These are phyloP conservation scores for Cystobasidiaceae sp. DNA, from an alignment of 1,284 basidiomycete genomes.

Conservation along the genomic window DNA sequence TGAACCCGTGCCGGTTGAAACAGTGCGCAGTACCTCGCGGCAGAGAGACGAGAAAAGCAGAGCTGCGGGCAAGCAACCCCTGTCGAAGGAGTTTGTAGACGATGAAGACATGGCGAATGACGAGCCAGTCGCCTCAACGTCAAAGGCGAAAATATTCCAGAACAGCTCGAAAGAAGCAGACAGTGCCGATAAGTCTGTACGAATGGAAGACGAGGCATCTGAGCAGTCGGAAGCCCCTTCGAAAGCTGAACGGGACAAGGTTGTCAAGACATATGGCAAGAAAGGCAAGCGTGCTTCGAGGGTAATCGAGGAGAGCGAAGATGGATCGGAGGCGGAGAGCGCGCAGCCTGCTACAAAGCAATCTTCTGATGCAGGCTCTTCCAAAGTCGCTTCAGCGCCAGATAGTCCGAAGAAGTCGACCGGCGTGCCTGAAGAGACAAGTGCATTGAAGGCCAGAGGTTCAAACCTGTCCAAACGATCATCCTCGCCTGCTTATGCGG, in stretches of 20 bases:
- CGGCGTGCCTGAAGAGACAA: too few relatives aligned
- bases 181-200: neutral
- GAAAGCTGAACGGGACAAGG: neutral
- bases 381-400: too few relatives aligned
- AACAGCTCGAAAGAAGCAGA: neutral
- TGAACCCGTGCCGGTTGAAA: neutral
- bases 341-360: too few relatives aligned
- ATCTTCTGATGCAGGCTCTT: too few relatives aligned
- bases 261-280: conserved; percentile 4
- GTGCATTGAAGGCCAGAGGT: too few relatives aligned
- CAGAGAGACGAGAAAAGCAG: neutral
- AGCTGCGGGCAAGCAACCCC: neutral
- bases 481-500: neutral
- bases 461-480: neutral
- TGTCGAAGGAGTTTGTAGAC: conserved; percentile 18
- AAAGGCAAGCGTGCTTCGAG: neutral
- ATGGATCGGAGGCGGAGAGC: neutral
- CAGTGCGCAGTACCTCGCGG: neutral
- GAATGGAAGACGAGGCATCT: neutral
- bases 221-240: neutral
- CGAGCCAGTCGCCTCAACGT: neutral
- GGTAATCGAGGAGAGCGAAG: neutral
- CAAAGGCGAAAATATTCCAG: neutral
- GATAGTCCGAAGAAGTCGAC: too few relatives aligned
- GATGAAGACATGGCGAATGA: conserved; percentile 28